Percentiles rank a stretch among this genome's conserved stretches.
These are phyloP conservation scores for Cyberlindnera veronae DNA, from an alignment of 805 yeast species.

Conservation along the genomic window DNA sequence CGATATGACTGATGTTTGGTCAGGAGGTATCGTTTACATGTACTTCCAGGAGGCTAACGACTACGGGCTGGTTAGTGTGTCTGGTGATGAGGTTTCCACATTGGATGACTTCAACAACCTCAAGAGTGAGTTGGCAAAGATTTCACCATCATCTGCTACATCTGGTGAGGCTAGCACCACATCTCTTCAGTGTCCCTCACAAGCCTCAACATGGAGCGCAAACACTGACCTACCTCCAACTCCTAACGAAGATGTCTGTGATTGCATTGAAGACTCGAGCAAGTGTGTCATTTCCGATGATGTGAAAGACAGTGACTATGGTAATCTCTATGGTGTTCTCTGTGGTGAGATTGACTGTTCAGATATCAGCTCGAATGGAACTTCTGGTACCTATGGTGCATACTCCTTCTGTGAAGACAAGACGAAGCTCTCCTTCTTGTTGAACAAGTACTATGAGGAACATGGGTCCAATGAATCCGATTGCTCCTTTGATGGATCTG, in stretches of 20 bases:
- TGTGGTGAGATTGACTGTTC: slow-evolving; percentile 60
- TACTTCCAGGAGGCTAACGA: slow-evolving; percentile 80
- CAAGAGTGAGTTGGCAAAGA: slow-evolving; percentile 47
- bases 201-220: slow-evolving; percentile 62
- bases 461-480: slow-evolving; percentile 46
- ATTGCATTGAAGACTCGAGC: slow-evolving; percentile 52
- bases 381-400: slow-evolving; percentile 67
- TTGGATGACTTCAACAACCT: slow-evolving; percentile 57
- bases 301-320: slow-evolving; percentile 54
- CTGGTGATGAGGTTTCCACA: slow-evolving; percentile 50
- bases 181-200: slow-evolving; percentile 45
- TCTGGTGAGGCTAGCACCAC: slow-evolving; percentile 36
- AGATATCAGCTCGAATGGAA: slow-evolving; percentile 59
- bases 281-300: slow-evolving; percentile 55
- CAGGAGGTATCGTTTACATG: slow-evolving; percentile 93
- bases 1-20: slow-evolving; percentile 86
- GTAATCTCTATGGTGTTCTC: slow-evolving; percentile 51
- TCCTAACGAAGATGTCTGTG: slow-evolving; percentile 63
- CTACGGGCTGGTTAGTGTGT: slow-evolving; percentile 71
- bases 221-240: slow-evolving; percentile 71
- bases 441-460: slow-evolving; percentile 61
- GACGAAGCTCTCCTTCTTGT: slow-evolving; percentile 63
- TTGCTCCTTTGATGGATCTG: slow-evolving; percentile 72
- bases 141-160: slow-evolving; percentile 48
- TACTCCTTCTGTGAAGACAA: slow-evolving; percentile 68